Percentiles rank a stretch among this genome's conserved stretches.
These are phyloP conservation scores for Protomyces arabidopsidicola DNA, from an alignment of 1,139 yeast species.

Conservation along the genomic window DNA sequence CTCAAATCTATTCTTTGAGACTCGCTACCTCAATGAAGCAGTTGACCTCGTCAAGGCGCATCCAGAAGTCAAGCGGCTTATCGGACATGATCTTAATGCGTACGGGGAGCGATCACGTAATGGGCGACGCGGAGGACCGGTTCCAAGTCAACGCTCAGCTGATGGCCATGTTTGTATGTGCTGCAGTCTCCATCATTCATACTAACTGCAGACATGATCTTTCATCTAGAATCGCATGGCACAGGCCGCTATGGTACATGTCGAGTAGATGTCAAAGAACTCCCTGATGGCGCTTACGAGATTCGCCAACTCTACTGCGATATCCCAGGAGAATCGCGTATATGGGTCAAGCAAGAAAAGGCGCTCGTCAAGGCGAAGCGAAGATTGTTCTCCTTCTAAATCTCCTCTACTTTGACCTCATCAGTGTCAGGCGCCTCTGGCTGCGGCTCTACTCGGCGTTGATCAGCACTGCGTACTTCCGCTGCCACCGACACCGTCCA, in stretches of 20 bases:
- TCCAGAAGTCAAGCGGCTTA: constrained; percentile 31
- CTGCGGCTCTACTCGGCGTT: not conserved
- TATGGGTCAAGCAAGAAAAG: constrained; percentile 9
- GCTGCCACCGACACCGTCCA: constrained; percentile 17
- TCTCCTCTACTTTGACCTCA: not conserved
- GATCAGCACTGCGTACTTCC: constrained; percentile 21
- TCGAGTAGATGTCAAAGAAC: constrained; percentile 19
- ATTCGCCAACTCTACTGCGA: constrained; percentile 20
- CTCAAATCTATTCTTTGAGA: constrained; percentile 20
- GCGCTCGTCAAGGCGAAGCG: not conserved
- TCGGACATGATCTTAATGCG: constrained; percentile 16
- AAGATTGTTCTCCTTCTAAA: not conserved
- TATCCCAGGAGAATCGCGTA: constrained; percentile 11
- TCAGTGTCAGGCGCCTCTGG: not conserved
- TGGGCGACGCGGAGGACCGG: constrained; percentile 20
- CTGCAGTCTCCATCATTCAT: not conserved
- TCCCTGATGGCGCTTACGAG: constrained; percentile 4
- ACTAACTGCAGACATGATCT: not conserved
- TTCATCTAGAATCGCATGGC: constrained; percentile 9
- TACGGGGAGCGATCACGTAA: constrained; percentile 21
- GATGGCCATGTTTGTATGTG: constrained; percentile 23
- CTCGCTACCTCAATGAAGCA: constrained; percentile 21
- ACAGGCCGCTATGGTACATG: constrained; percentile 24
- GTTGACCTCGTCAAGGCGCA: constrained; percentile 37
- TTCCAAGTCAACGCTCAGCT: constrained; percentile 8